These are phyloP conservation scores for Trichophyton verrucosum DNA, from an alignment of 2,329 filamentous ascomycete genomes.

Conservation along the genomic window DNA sequence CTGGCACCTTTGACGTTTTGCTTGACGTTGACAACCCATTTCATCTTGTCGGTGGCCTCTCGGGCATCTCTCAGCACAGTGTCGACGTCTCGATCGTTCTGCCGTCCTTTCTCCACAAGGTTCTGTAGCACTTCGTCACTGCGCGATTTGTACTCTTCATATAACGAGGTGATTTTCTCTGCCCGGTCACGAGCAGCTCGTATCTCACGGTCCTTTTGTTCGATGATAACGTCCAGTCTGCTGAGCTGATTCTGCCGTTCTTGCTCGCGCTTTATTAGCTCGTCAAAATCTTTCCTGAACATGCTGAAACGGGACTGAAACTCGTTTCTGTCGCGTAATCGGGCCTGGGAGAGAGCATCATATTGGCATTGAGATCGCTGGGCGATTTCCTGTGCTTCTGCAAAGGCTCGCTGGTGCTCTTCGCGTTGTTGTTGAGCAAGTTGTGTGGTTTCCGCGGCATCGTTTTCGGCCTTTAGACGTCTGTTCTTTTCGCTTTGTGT, in stretches of 20 bases:
- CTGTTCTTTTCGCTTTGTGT: conserved; percentile 32
- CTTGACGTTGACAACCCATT: conserved; percentile 37
- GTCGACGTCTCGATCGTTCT: conserved; percentile 25
- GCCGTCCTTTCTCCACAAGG: conserved; percentile 21
- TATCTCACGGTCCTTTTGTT: conserved; percentile 36
- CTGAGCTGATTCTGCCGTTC: conserved; percentile 27
- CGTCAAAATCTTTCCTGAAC: conserved; percentile 25
- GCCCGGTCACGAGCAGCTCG: conserved; percentile 29
- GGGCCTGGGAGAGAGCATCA: conserved; percentile 30
- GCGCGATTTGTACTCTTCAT: conserved; percentile 31
- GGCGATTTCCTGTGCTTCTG: conserved; percentile 29
- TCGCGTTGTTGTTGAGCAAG: conserved; percentile 31
- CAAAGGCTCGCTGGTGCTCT: conserved; percentile 28
- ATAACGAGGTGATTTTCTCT: conserved; percentile 28
- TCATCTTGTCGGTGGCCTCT: conserved; percentile 35
- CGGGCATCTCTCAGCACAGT: conserved; percentile 29
- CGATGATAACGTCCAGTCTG: conserved; percentile 34
- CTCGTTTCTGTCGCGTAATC: conserved; percentile 31
- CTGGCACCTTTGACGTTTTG: conserved; percentile 2
- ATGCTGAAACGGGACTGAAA: conserved; percentile 28
- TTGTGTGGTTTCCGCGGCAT: conserved; percentile 26
- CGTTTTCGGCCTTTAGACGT: conserved; percentile 30
- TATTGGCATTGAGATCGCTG: conserved; percentile 31
- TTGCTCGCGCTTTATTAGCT: conserved; percentile 25
- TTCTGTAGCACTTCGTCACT: conserved; percentile 30